Percentiles rank a stretch among this genome's conserved stretches.
These are phyloP conservation scores for Pseudogymnoascus pannorum DNA, from an alignment of 2,329 filamentous ascomycete species.

Conservation along the genomic window DNA sequence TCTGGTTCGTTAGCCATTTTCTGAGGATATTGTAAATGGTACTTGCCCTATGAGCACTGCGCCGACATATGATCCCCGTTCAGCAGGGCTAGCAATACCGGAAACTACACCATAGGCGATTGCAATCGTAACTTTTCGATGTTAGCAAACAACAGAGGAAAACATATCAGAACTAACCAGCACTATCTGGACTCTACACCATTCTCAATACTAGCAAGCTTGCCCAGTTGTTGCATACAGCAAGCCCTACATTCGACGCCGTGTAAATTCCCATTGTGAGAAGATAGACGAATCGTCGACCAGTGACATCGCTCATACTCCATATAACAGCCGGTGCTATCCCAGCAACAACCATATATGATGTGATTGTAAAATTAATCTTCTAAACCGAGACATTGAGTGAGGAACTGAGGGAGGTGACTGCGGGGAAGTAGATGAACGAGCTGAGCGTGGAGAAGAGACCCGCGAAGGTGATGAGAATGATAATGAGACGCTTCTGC, in stretches of 20 bases:
- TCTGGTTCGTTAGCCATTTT: background rate
- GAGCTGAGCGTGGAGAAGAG: conserved; percentile 1
- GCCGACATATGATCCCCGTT: conserved; percentile 60
- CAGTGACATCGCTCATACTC: conserved; percentile 46
- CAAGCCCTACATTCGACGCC: conserved; percentile 46
- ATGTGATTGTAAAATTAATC: conserved; percentile 25
- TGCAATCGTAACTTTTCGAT: conserved; percentile 50
- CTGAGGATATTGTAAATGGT: background rate
- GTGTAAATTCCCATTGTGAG: conserved; percentile 47
- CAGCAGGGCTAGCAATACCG: conserved; percentile 54
- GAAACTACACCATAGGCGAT: conserved; percentile 53
- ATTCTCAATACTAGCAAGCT: conserved; percentile 46
- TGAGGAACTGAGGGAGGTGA: conserved; percentile 18
- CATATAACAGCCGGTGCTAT: conserved; percentile 51
- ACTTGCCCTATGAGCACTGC: conserved; percentile 34
- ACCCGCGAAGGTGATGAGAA: background rate
- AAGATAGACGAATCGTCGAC: conserved; percentile 47
- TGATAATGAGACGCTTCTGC: background rate
- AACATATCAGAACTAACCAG: background rate
- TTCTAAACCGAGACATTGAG: conserved; percentile 20
- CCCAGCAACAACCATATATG: conserved; percentile 42
- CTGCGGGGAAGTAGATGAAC: conserved; percentile 25
- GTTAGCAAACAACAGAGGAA: background rate
- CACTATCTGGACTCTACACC: conserved; percentile 46
- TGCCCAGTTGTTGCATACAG: conserved; percentile 39